phyloP scores from a whole-genome alignment of 2,329 filamentous ascomycete genomes.

The Cladophialophora carrionii region DNA sequence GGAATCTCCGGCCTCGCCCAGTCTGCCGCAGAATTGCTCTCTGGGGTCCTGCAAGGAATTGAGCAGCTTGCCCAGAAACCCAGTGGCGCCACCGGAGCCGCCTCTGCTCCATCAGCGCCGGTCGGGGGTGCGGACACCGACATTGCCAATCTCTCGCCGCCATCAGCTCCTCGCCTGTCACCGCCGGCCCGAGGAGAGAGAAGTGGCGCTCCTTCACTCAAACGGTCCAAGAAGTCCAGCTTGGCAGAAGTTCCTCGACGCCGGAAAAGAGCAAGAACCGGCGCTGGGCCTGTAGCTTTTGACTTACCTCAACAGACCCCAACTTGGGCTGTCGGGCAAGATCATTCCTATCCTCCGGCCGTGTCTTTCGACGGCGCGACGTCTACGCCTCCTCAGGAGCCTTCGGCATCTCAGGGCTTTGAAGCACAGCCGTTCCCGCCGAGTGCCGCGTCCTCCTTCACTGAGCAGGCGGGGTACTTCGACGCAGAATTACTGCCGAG shows the following conservation, averaged over 20 bases:
- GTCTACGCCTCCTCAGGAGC: slow-evolving; percentile 17
- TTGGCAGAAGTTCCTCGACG: slow-evolving; percentile 6
- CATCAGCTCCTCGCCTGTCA: background rate
- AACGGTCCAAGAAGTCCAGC: slow-evolving; percentile 15
- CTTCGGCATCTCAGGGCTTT: slow-evolving; percentile 16
- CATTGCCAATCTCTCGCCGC: background rate
- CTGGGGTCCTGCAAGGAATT: slow-evolving; percentile 18
- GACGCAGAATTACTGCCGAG: slow-evolving; percentile 12
- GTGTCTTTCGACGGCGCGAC: slow-evolving; percentile 22
- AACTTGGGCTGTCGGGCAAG: slow-evolving; percentile 18
- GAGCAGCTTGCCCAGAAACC: slow-evolving; percentile 7
- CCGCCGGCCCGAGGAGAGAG: background rate
- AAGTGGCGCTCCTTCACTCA: background rate
- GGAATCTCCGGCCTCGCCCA: slow-evolving; percentile 13
- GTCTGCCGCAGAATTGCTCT: slow-evolving; percentile 13
- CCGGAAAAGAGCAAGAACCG: slow-evolving; percentile 20
- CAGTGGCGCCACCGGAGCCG: background rate
- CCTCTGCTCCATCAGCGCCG: background rate
- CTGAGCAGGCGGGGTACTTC: slow-evolving; percentile 23
- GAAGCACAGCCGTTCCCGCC: slow-evolving; percentile 18
- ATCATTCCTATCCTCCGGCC: slow-evolving; percentile 18
- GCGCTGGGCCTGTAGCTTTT: background rate
- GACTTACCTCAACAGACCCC: slow-evolving; percentile 2
- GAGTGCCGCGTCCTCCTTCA: slow-evolving; percentile 25
- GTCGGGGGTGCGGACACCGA: background rate